These are phyloP conservation scores for Musa schizocarpa DNA, from an alignment of 176 grass and related monocot genomes.

Conservation along the genomic window DNA sequence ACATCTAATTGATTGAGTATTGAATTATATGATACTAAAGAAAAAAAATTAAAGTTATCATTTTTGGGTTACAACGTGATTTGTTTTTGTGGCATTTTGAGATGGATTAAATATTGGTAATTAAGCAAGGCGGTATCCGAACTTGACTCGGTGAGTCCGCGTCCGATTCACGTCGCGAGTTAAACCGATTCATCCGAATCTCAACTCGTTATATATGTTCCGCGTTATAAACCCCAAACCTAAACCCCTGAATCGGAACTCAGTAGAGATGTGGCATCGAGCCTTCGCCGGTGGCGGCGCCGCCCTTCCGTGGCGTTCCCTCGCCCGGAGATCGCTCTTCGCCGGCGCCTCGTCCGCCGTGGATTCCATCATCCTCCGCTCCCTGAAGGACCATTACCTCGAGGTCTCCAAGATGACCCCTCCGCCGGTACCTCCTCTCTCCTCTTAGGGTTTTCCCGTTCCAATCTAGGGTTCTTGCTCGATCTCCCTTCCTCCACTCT, in stretches of 20 bases:
- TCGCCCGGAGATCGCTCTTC: slow-evolving; percentile 3
- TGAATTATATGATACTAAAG: too few species aligned
- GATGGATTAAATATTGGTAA: too few species aligned
- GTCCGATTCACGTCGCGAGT: not conserved
- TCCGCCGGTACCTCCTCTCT: slow-evolving; percentile 34
- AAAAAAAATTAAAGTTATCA: too few species aligned
- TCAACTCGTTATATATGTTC: not conserved
- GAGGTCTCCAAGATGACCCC: slow-evolving; percentile 83
- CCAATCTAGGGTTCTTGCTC: not conserved
- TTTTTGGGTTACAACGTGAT: too few species aligned
- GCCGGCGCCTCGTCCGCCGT: slow-evolving; percentile 38
- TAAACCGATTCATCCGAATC: not conserved
- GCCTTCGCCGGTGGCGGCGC: slow-evolving; percentile 31
- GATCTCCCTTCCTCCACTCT: not conserved
- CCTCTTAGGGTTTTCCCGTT: not conserved
- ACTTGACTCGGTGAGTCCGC: not conserved
- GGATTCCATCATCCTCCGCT: slow-evolving; percentile 74
- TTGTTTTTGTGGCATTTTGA: too few species aligned
- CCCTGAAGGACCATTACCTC: slow-evolving; percentile 84
- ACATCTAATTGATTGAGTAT: too few species aligned
- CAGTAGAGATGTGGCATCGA: slow-evolving; percentile 20
- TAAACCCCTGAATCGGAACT: slow-evolving; percentile 10
- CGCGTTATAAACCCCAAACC: not conserved
- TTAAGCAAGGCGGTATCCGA: too few species aligned
- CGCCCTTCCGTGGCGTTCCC: slow-evolving; percentile 6